phyloP scores from a whole-genome alignment of 768 basidiomycete genomes.

The Trametopsis cervina region DNA sequence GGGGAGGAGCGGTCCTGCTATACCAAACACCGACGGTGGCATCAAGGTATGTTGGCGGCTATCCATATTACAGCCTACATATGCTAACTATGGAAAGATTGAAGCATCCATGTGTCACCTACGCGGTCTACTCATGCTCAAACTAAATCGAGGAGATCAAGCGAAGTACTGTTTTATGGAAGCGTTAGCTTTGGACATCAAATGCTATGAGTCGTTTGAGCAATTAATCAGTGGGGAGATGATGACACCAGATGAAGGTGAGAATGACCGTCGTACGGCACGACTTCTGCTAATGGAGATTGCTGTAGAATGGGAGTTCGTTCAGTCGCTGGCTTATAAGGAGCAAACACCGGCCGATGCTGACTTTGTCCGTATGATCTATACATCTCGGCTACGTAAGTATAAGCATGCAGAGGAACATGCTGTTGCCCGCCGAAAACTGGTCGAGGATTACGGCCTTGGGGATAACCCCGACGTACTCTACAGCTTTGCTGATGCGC shows the following conservation, averaged over 20 bases:
- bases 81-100: slow-evolving; percentile 44
- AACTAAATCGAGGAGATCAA: slow-evolving; percentile 82
- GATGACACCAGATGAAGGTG: slow-evolving; percentile 95
- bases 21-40: slow-evolving; percentile 83
- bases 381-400: slow-evolving; percentile 87
- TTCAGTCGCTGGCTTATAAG: slow-evolving; percentile 74
- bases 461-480: slow-evolving; percentile 91
- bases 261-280: slow-evolving; percentile 13
- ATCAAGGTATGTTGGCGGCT: slow-evolving; percentile 61
- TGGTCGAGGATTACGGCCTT: slow-evolving; percentile 78
- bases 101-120: slow-evolving; percentile 97
- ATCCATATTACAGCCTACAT: no score
- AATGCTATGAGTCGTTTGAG: slow-evolving; percentile 94
- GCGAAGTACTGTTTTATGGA: slow-evolving; percentile 97
- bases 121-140: slow-evolving; percentile 89
- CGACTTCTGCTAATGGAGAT: neutral
- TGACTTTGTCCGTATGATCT: slow-evolving; percentile 88
- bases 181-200: slow-evolving; percentile 88
- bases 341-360: slow-evolving; percentile 86
- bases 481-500: slow-evolving; percentile 82
- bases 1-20: slow-evolving; percentile 58
- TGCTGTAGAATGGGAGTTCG: slow-evolving; percentile 89
- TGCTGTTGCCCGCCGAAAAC: slow-evolving; percentile 64
- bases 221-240: slow-evolving; percentile 88
- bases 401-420: slow-evolving; percentile 83